Evolutionary conservation across 106 monocot genomes (phyloP).

Genomic region (Apostasia ramifera): DNA sequence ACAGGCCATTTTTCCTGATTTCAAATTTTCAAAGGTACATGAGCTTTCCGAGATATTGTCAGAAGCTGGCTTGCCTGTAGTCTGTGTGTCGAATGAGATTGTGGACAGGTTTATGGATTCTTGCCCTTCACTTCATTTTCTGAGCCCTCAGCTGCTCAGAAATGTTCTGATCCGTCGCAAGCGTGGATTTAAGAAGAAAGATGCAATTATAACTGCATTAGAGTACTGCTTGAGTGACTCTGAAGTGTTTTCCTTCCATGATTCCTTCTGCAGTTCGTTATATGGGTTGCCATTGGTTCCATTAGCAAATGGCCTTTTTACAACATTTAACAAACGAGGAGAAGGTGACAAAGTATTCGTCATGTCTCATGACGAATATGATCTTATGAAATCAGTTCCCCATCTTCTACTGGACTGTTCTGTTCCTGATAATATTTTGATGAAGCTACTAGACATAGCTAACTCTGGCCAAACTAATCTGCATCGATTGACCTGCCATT

Average conservation of each 20-base stretch:
- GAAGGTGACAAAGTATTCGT: constrained; percentile 81
- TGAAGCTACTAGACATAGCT: constrained; percentile 61
- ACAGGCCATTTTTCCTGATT: constrained; percentile 96
- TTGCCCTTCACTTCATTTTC: constrained; percentile 73
- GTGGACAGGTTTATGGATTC: constrained; percentile 61
- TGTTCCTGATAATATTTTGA: constrained; percentile 47
- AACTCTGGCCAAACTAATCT: constrained; percentile 52
- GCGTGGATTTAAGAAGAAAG: constrained; percentile 61
- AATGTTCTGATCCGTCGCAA: constrained; percentile 71
- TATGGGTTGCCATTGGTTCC: constrained; percentile 75
- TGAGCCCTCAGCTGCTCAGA: constrained; percentile 71
- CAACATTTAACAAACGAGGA: constrained; percentile 47
- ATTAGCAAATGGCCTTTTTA: constrained; percentile 73
- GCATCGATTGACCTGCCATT: constrained; percentile 55
- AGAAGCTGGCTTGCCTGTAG: constrained; percentile 78
- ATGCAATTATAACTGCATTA: constrained; percentile 40
- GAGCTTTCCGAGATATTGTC: constrained; percentile 67
- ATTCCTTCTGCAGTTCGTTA: constrained; percentile 25
- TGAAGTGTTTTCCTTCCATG: constrained; percentile 26
- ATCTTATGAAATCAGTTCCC: constrained; percentile 56
- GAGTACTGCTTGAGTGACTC: constrained; percentile 88
- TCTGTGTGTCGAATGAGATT: constrained; percentile 47
- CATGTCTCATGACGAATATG: constrained; percentile 49
- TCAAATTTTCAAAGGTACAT: constrained; percentile 40
- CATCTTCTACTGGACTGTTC: constrained; percentile 64